These are phyloP conservation scores for Pestalotiopsis fici DNA, from an alignment of 2,329 filamentous ascomycete genomes.

Conservation along the genomic window DNA sequence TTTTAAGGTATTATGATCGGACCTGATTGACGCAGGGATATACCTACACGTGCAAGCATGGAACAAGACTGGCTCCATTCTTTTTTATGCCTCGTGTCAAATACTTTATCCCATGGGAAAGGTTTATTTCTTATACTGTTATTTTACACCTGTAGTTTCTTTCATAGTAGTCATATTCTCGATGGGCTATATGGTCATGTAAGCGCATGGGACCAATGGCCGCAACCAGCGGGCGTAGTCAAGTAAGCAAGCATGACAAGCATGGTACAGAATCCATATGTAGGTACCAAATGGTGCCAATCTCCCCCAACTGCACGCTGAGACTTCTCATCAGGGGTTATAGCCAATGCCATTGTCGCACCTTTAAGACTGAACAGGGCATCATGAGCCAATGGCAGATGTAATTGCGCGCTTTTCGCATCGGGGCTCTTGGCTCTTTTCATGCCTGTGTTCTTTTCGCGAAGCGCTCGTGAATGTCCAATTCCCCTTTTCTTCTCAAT, in stretches of 20 bases:
- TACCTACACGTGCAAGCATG: not conserved
- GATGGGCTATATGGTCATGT: too few relatives aligned
- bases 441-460: not conserved
- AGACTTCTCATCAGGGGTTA: not conserved
- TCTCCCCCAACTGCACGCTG: not conserved
- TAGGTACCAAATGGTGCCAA: not conserved
- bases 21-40: conserved; percentile 2
- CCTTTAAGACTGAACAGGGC: not conserved
- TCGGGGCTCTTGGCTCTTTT: not conserved
- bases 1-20: not conserved
- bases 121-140: not conserved
- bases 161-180: too few relatives aligned
- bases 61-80: not conserved
- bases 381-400: not conserved
- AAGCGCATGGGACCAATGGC: too few relatives aligned
- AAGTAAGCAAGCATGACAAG: too few relatives aligned
- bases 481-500: too few relatives aligned
- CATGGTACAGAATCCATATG: too few relatives aligned
- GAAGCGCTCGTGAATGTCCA: not conserved
- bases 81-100: not conserved
- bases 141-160: too few relatives aligned
- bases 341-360: not conserved
- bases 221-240: too few relatives aligned
- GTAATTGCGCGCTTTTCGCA: not conserved
- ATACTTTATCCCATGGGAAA: not conserved